Evolutionary conservation across 352 stramenopile species (phyloP), one percentile per base, ranked within the genome.

Genomic region (Globisporangium rhizosaccharum): DNA sequence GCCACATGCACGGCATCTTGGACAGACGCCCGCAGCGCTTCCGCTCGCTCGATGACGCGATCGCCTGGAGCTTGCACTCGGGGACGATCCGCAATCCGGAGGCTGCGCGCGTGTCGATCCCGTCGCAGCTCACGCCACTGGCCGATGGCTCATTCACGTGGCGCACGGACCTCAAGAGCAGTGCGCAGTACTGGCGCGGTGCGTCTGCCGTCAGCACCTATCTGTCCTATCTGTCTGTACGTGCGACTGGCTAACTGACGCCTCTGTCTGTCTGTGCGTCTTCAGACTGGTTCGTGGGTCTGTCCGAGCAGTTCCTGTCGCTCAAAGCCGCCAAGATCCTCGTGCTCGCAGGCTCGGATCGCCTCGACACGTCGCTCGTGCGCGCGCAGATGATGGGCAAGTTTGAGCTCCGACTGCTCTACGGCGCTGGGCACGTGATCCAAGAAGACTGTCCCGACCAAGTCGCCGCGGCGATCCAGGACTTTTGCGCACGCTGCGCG

Each of bases 371-470:
- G n/a, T 68, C 86, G 20, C 71, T 96, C 37, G 90, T 90, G 70
- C 82, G 86, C 11, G 88, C 77, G 8, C 88, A 96, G 65, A 96
- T 96, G 88, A 92, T 94, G 81, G 87, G 88, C 39, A 96, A 96
- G 62, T 96, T 96, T 44, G 85, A 96, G 63, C 76, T 96, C 52
- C 71, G 82, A 26, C 63, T 95, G 37, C 81, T 95, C 58, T 94
- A 95, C 60, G 88, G 83, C 49, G 82, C 79, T n/a, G 87, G 86
- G n/a, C 86, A 96, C 56, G 82, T 83, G 50, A 93, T 96, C 55
- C 86, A 96, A 66, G 86, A 96, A 67, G 83, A 96, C 58, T 91
- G 80, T 53, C 85, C 85, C 2, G 74, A 88, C 23, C 80, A 92
- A 60, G 67, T 90, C 47, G 78, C 80, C 18, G 71, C 75, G n/a